Evolutionary conservation across 2,329 filamentous ascomycete species (phyloP), one percentile per base, ranked within the genome.

Genomic region (Diplodia intermedia): DNA sequence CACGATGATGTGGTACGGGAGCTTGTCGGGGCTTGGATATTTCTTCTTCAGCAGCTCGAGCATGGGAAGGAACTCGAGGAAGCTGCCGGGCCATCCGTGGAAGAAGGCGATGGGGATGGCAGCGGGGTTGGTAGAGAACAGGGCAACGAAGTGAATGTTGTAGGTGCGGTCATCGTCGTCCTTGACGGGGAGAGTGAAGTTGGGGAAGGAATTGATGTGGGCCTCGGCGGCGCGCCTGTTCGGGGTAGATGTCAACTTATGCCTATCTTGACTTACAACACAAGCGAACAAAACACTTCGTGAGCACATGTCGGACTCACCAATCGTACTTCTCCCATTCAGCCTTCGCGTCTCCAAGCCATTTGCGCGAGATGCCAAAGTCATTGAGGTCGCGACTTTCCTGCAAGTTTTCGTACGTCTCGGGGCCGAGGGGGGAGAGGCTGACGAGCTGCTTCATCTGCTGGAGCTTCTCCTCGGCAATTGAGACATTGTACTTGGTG

Each of bases 1-100:
- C 0, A 87, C 83, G 38, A 89, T 80, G 49, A 89, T 73, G 70
- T 89, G 86, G 71, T 86, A 89, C 0, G 86, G 86, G 26, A 88
- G 75, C 2, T 80, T 78, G 2, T 82, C 76, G 0, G 84, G 78
- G 0, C 80, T 79, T 4, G 60, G 60, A 71, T 87, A 88, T 68
- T 83, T 83, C 9, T 78, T 72, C 49, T 73, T 75, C 5, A 89
- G 74, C 12, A 84, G 55, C 1, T 80, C 73, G 53, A 88, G 73
- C 52, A 87, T 79, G 1, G 82, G 82, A 7, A 89, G 73, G 72
- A 89, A 89, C 70, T 89, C 88, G 4, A 86, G 74, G 69, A 88
- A 86, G 9, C 80, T 82, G 9, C 78, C 78, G 0, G 86, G 86
- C 85, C 86, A 89, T 36, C 86, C 87, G 71, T 89, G 86, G 68